Evolutionary conservation across 1,284 basidiomycete genomes (phyloP).

Genomic region (Bondarzewia mesenterica): DNA sequence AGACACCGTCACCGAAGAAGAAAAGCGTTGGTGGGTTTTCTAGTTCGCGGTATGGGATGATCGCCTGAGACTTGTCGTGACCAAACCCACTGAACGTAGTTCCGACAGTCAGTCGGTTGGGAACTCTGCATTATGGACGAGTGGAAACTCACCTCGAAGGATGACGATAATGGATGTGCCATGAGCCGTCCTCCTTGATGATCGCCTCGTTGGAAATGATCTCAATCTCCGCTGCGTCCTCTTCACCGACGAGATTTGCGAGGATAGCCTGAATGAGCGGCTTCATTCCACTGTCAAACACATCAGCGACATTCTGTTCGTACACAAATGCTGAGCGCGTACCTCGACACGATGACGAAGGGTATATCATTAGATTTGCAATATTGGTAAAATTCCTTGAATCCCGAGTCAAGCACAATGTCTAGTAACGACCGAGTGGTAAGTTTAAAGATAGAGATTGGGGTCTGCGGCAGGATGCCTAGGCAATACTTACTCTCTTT

Average conservation of each 20-base stretch:
- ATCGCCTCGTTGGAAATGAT: constrained; percentile 87
- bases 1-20: constrained; percentile 95
- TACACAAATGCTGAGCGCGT: constrained; percentile 12
- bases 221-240: constrained; percentile 63
- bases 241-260: constrained; percentile 66
- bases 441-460: constrained; percentile 47
- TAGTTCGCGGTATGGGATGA: constrained; percentile 76
- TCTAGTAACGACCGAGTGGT: constrained; percentile 18
- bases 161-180: constrained; percentile 85
- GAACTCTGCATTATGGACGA: not conserved
- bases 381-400: constrained; percentile 79
- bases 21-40: constrained; percentile 72
- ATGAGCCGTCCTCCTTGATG: constrained; percentile 58
- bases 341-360: constrained; percentile 90
- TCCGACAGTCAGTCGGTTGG: not conserved
- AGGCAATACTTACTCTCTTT: constrained; percentile 30
- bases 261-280: constrained; percentile 87
- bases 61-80: constrained; percentile 90
- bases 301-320: not conserved
- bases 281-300: constrained; percentile 74
- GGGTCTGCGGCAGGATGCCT: not conserved
- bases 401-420: constrained; percentile 69
- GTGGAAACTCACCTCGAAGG: constrained; percentile 54
- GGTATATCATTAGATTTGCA: constrained; percentile 74
- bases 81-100: constrained; percentile 60